Evolutionary conservation across 768 basidiomycete genomes (phyloP).

Genomic region (Termitomyces sp.): DNA sequence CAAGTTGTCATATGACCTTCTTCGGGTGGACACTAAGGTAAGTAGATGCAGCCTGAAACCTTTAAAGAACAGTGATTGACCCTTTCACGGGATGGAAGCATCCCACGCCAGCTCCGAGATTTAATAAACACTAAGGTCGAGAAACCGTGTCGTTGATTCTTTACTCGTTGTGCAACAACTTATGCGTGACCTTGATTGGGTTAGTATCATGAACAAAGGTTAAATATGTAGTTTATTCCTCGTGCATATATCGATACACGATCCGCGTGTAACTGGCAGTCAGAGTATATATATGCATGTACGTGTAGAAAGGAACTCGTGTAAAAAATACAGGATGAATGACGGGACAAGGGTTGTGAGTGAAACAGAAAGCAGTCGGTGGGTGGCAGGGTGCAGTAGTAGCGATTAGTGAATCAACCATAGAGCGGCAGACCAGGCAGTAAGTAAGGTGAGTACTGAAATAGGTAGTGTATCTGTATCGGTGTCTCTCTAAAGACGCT

Average conservation of each 20-base stretch:
- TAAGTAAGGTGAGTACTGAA: not conserved
- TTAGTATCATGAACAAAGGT: no score
- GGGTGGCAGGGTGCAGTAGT: not conserved
- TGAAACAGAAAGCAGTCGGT: not conserved
- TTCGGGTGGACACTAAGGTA: no score
- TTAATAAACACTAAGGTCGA: no score
- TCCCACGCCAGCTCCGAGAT: no score
- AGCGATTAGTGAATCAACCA: constrained; percentile 2
- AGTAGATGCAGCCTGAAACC: no score
- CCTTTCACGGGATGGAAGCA: no score
- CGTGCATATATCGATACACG: not conserved
- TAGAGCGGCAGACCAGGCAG: not conserved
- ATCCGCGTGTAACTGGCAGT: not conserved
- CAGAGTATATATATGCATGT: not conserved
- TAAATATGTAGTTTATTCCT: no score
- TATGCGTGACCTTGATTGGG: no score
- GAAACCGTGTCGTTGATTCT: no score
- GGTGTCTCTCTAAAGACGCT: not conserved
- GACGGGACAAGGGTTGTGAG: not conserved
- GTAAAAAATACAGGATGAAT: not conserved
- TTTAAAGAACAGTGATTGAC: no score
- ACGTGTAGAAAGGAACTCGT: not conserved
- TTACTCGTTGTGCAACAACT: no score
- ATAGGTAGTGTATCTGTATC: constrained; percentile 1
- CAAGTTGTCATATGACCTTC: no score